Evolutionary conservation across 306 rosid species (phyloP).

Genomic region (Vachellia collinsii): DNA sequence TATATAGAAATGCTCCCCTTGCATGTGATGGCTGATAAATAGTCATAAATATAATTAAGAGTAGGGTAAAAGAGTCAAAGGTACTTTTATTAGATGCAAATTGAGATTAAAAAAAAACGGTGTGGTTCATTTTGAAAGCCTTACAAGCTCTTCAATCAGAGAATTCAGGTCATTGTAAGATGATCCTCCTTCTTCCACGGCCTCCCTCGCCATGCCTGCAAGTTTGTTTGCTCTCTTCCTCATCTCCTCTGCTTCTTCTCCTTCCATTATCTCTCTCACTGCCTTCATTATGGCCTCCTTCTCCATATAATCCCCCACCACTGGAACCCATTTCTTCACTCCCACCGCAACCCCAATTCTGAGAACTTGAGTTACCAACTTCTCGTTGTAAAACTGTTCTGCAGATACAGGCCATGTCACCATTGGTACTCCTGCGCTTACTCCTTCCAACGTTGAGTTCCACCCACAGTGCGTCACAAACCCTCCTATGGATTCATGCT

Average conservation of each 20-base stretch:
- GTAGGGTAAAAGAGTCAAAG: background rate
- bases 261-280: constrained; percentile 28
- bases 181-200: constrained; percentile 38
- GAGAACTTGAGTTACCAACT: constrained; percentile 36
- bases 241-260: constrained; percentile 36
- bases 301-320: constrained; percentile 14
- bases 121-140: background rate
- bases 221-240: constrained; percentile 22
- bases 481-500: constrained; percentile 44
- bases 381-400: constrained; percentile 51
- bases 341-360: constrained; percentile 48
- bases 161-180: background rate
- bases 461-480: constrained; percentile 62
- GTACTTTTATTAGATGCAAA: background rate
- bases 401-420: constrained; percentile 52
- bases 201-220: constrained; percentile 33
- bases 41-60: too few species aligned
- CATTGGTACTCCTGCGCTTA: constrained; percentile 44
- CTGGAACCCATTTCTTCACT: constrained; percentile 13
- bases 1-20: too few species aligned
- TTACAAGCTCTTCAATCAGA: background rate
- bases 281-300: constrained; percentile 5
- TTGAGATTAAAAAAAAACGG: background rate
- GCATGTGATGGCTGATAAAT: too few species aligned
- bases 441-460: constrained; percentile 48